phyloP scores from a whole-genome alignment of 2,329 filamentous ascomycete species.

The Colletotrichum kahawae region DNA sequence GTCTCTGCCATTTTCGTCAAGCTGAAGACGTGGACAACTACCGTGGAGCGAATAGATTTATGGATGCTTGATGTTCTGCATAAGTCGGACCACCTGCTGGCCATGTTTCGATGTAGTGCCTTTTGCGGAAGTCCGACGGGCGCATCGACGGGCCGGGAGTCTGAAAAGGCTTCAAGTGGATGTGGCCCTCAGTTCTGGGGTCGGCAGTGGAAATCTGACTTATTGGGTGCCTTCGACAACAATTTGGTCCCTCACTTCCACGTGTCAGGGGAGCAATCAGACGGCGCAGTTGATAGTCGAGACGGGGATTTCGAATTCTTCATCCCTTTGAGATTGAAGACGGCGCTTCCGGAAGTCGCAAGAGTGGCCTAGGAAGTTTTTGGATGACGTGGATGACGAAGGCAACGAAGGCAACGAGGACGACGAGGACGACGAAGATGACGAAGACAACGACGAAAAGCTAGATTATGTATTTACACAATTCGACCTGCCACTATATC shows the following conservation, averaged over 20 bases:
- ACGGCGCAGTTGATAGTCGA: not conserved
- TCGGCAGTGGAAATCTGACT: not conserved
- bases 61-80: not conserved
- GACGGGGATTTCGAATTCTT: not conserved
- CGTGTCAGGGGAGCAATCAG: not conserved
- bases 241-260: not conserved
- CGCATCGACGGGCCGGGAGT: not conserved
- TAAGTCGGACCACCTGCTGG: not conserved
- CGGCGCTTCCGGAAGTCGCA: too few relatives aligned
- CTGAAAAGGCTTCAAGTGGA: fast-evolving
- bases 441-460: too few relatives aligned
- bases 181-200: fast-evolving
- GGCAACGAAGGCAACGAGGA: too few relatives aligned
- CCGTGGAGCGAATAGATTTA: not conserved
- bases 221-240: not conserved
- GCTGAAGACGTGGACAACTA: not conserved
- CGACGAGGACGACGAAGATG: too few relatives aligned
- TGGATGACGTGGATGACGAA: too few relatives aligned
- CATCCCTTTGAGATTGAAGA: not conserved
- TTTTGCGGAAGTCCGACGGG: not conserved
- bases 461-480: not conserved
- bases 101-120: not conserved
- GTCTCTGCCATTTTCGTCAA: not conserved
- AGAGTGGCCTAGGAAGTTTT: too few relatives aligned
- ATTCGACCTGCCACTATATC: too few relatives aligned